These are phyloP conservation scores for Psidium friedrichsthalianum DNA, from an alignment of 345 rosid genomes.

Conservation along the genomic window DNA sequence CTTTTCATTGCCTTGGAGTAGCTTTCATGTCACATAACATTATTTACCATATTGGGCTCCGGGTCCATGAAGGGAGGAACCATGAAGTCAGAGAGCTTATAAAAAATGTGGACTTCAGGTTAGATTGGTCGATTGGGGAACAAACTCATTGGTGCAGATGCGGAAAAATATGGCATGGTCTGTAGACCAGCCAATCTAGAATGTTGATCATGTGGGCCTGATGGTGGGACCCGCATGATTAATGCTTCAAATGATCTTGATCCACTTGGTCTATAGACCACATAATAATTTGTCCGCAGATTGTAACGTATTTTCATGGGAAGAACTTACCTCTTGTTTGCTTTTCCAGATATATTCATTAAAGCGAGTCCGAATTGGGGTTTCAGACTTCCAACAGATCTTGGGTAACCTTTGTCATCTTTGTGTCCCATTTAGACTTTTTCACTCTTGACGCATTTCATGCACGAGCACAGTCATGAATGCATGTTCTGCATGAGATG, in stretches of 20 bases:
- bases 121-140: slow-evolving; percentile 14
- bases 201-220: neutral
- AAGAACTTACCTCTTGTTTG: neutral
- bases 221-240: neutral
- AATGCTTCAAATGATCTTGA: neutral
- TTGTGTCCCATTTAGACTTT: neutral
- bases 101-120: slow-evolving; percentile 95
- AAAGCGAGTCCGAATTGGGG: slow-evolving; percentile 86
- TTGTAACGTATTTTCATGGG: neutral
- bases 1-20: neutral
- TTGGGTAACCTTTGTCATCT: slow-evolving; percentile 40
- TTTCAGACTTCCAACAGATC: slow-evolving; percentile 83
- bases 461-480: neutral
- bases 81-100: slow-evolving; percentile 94
- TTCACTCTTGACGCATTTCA: neutral
- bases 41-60: neutral
- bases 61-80: slow-evolving; percentile 97
- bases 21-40: neutral
- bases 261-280: neutral
- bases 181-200: neutral
- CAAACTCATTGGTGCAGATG: neutral
- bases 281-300: neutral
- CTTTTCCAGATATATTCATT: slow-evolving; percentile 58
- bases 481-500: neutral
- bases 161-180: neutral